Evolutionary conservation across 2,329 filamentous ascomycete species (phyloP).

Genomic region (Neophaeococcomyces mojaviensis): DNA sequence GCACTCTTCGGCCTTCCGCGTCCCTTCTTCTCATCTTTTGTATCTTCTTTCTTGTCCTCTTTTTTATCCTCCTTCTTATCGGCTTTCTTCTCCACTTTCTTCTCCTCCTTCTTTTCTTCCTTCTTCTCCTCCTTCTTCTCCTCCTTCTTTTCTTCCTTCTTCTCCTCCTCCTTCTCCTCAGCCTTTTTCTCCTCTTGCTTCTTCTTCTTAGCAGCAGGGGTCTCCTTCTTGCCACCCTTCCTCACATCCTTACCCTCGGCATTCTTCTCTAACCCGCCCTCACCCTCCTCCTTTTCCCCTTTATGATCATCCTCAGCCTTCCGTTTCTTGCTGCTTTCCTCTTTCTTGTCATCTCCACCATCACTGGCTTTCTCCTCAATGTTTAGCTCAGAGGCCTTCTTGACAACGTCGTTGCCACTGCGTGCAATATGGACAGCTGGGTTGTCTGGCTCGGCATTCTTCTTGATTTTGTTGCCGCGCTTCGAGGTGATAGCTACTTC

Average conservation of each 20-base stretch:
- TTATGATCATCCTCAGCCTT: slow-evolving; percentile 31
- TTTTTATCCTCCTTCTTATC: slow-evolving; percentile 5
- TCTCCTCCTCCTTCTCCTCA: slow-evolving; percentile 21
- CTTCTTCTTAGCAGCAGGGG: slow-evolving; percentile 5
- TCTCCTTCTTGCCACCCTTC: slow-evolving; percentile 8
- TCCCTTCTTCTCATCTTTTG: slow-evolving; percentile 21
- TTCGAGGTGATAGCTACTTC: slow-evolving; percentile 55
- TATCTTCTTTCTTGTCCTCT: slow-evolving; percentile 6
- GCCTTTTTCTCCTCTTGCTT: slow-evolving; percentile 11
- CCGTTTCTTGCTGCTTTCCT: slow-evolving; percentile 12
- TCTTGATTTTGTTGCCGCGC: slow-evolving; percentile 57
- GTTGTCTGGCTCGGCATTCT: slow-evolving; percentile 53
- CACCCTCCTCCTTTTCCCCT: slow-evolving; percentile 26
- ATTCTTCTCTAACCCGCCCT: slow-evolving; percentile 24
- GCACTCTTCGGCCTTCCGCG: slow-evolving; percentile 32
- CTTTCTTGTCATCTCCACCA: slow-evolving; percentile 16
- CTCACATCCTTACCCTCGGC: slow-evolving; percentile 15
- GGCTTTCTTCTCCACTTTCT: slow-evolving; percentile 12
- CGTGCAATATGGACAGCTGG: slow-evolving; percentile 54
- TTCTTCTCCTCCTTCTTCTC: slow-evolving; percentile 18
- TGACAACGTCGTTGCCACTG: slow-evolving; percentile 58
- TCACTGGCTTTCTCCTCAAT: slow-evolving; percentile 42
- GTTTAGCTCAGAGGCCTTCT: slow-evolving; percentile 53
- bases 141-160: slow-evolving; percentile 35
- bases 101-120: slow-evolving; percentile 9